A percentile compares a stretch with the other conserved stretches of the same genome.
phyloP scores from a whole-genome alignment of 1,284 basidiomycete species.

The Ustilago crameri region DNA sequence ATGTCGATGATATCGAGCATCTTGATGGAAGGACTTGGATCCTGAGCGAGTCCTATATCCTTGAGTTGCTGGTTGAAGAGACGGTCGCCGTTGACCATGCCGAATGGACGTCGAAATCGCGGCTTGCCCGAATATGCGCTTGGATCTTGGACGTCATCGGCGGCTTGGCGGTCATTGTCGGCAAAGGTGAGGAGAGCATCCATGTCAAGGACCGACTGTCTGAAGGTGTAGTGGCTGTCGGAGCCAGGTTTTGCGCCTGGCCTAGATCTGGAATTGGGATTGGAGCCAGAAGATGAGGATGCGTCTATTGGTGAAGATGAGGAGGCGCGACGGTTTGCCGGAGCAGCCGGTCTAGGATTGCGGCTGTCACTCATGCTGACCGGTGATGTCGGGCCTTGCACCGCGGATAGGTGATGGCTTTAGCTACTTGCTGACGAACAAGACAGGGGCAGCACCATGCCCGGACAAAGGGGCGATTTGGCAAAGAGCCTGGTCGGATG shows the following conservation, averaged over 20 bases:
- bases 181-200: constrained; percentile 36
- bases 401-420: no score
- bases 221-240: constrained; percentile 14
- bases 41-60: constrained; percentile 38
- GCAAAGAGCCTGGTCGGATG: no score
- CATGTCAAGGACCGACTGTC: constrained; percentile 41
- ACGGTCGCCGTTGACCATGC: constrained; percentile 27
- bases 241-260: constrained; percentile 6
- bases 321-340: constrained; percentile 4
- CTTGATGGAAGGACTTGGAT: constrained; percentile 27
- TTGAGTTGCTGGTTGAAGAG: constrained; percentile 45
- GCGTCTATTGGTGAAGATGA: constrained; percentile 20
- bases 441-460: background rate
- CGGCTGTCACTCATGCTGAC: constrained; percentile 13
- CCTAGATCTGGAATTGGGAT: constrained; percentile 16
- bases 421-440: no score
- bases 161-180: constrained; percentile 11
- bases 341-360: background rate
- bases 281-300: constrained; percentile 11
- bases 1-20: constrained; percentile 29
- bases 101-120: constrained; percentile 42
- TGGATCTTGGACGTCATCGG: constrained; percentile 9
- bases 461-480: background rate
- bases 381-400: background rate
- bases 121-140: constrained; percentile 8